Evolutionary conservation across 495 filamentous ascomycete genomes (phyloP).

Genomic region (Evernia prunastri): DNA sequence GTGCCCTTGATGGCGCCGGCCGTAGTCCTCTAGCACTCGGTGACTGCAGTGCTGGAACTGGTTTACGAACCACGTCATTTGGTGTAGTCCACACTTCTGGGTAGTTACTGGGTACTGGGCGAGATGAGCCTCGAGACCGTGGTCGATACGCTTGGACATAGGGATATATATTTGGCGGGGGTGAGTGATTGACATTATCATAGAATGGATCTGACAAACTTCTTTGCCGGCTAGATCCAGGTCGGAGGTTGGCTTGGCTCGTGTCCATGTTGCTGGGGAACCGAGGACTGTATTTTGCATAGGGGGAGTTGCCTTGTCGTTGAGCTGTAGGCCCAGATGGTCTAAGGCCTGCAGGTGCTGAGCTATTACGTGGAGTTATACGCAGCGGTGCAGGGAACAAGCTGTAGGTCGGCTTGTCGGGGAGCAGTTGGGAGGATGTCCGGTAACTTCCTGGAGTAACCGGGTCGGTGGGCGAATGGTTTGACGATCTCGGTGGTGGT

Average conservation of each 20-base stretch:
- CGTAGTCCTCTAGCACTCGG: slow-evolving; percentile 3
- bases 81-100: slow-evolving; percentile 9
- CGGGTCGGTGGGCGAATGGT: slow-evolving; percentile 22
- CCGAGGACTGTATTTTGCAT: slow-evolving; percentile 15
- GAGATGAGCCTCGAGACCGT: slow-evolving; percentile 2
- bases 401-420: slow-evolving; percentile 26
- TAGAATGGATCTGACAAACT: slow-evolving; percentile 27
- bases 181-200: slow-evolving; percentile 9
- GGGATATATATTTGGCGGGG: slow-evolving; percentile 10
- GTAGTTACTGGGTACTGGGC: slow-evolving; percentile 8
- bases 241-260: slow-evolving; percentile 23
- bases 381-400: slow-evolving; percentile 23
- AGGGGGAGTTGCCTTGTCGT: slow-evolving; percentile 9
- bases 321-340: slow-evolving; percentile 2
- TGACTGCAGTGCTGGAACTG: slow-evolving; percentile 19
- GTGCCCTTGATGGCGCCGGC: slow-evolving; percentile 26
- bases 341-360: slow-evolving; percentile 7
- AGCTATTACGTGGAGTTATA: slow-evolving; percentile 14
- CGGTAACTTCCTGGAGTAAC: slow-evolving; percentile 24
- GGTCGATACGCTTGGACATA: slow-evolving; percentile 7
- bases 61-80: slow-evolving; percentile 15
- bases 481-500: slow-evolving; percentile 1
- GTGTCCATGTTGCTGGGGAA: slow-evolving; percentile 21
- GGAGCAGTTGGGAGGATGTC: slow-evolving; percentile 26
- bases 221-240: slow-evolving; percentile 9